phyloP scores from a whole-genome alignment of 257 asterid species.

The Pogostemon cablin region DNA sequence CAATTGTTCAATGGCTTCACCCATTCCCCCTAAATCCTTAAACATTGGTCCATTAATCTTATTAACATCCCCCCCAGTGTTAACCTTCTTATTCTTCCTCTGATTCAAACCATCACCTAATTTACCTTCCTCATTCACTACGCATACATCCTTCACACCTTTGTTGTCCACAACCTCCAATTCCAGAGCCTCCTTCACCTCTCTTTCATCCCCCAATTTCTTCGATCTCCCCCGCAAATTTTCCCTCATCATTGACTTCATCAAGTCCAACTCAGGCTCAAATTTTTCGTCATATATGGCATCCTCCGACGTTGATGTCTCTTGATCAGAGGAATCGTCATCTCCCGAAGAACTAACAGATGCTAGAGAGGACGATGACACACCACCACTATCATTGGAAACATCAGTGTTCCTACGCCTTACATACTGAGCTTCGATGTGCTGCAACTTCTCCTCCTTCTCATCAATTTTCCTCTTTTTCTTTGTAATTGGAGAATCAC shows the following conservation, averaged over 20 bases:
- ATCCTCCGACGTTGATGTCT: constrained; percentile 58
- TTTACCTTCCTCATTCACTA: constrained; percentile 42
- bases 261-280: constrained; percentile 70
- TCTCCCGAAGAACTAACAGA: constrained; percentile 41
- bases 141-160: constrained; percentile 43
- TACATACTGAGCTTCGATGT: constrained; percentile 53
- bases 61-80: constrained; percentile 7
- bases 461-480: constrained; percentile 40
- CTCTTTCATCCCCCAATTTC: constrained; percentile 30
- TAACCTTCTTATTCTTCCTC: constrained; percentile 22
- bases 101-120: constrained; percentile 26
- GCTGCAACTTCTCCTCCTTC: constrained; percentile 57
- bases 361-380: constrained; percentile 48
- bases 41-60: constrained; percentile 54
- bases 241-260: constrained; percentile 64
- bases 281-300: constrained; percentile 56
- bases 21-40: constrained; percentile 90
- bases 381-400: constrained; percentile 31
- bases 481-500: constrained; percentile 25
- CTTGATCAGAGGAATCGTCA: constrained; percentile 42
- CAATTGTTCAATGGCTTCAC: constrained; percentile 63
- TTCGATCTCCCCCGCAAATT: constrained; percentile 45
- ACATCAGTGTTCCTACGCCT: constrained; percentile 30
- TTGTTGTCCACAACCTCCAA: constrained; percentile 48
- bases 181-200: constrained; percentile 35